Evolutionary conservation across 148 eudicot species (phyloP), one percentile per base, ranked within the genome.

Genomic region (Rhododendron mucronatum): DNA sequence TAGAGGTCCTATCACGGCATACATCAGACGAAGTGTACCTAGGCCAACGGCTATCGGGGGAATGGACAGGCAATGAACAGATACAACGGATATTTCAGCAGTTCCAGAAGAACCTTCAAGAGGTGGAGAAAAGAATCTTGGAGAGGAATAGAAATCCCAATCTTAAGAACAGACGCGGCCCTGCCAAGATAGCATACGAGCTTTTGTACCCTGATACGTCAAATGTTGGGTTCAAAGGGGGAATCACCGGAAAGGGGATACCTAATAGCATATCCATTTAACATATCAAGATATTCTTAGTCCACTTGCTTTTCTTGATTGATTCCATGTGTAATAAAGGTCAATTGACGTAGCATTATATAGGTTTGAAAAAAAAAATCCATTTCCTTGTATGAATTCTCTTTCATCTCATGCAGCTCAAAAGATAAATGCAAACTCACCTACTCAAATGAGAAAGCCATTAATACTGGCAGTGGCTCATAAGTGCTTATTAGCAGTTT

Each of bases 231-330:
- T 48, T 35, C 47, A 37, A 76, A 23, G 82, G 76, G 28, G 87
- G 87, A 63, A 41, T 84, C 45, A 74, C 61, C 1, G 86, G 82
- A 51, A 87, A 59, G 61, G 90, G 88, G 1, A 84, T 89, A 45
- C 90, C 88, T 50, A 86, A 84, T 87, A 86, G 63, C 82, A 80
- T 80, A 50, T 80, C 63, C 55, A 80, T 80, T 30, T 80, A 51
- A 15, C 82, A 26, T 50, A 47, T 15, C 2, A 2, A 33, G 55
- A 47, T n/a, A 44, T 3, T n/a, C 2, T 11, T 23, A n/a, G 28
- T 78, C 33, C 44, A 45, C 57, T 45, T 41, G 2, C 11, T 47
- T 45, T 26, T 44, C 48, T 7, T 11, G 18, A 50, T 79, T 48
- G 9, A 26, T 13, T n/a, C 37, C 53, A 14, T 33, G 2, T 79